These are phyloP conservation scores for Notholithocarpus densiflorus DNA, from an alignment of 306 rosid species.

Conservation along the genomic window DNA sequence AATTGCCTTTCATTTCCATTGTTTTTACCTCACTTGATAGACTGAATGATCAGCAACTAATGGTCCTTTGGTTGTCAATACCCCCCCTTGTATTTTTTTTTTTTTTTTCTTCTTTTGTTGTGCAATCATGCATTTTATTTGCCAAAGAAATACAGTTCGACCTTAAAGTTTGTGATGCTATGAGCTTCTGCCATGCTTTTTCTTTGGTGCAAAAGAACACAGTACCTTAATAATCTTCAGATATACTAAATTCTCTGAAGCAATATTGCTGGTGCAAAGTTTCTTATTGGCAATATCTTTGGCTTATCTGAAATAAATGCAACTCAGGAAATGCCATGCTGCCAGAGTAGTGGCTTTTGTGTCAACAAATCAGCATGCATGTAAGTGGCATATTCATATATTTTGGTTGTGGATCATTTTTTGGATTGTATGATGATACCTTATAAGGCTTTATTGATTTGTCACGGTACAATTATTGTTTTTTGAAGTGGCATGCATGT, in stretches of 20 bases:
- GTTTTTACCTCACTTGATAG: background rate
- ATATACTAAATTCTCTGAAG: conserved; percentile 54
- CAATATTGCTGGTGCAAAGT: conserved; percentile 46
- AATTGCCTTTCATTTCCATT: background rate
- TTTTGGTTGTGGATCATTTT: background rate
- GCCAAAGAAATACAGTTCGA: conserved; percentile 14
- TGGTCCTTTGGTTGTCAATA: conserved; percentile 5
- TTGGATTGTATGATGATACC: background rate
- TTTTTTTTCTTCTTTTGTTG: background rate
- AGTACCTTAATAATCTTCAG: conserved; percentile 57
- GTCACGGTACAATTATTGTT: conserved; percentile 2
- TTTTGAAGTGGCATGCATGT: conserved; percentile 12
- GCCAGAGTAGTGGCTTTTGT: conserved; percentile 34
- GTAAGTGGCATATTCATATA: conserved; percentile 42
- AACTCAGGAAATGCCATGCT: conserved; percentile 29
- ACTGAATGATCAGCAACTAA: background rate
- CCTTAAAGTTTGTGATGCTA: background rate
- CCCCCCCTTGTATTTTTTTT: background rate
- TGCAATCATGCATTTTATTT: background rate
- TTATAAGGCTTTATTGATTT: background rate
- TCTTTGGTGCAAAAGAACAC: background rate
- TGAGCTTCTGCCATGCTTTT: background rate
- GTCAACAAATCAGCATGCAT: conserved; percentile 46
- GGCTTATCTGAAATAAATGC: conserved; percentile 43
- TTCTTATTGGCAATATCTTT: conserved; percentile 52